Evolutionary conservation across 108 stramenopile genomes (phyloP), one percentile per base, ranked within the genome.

Genomic region (Nitzschia sp.): DNA sequence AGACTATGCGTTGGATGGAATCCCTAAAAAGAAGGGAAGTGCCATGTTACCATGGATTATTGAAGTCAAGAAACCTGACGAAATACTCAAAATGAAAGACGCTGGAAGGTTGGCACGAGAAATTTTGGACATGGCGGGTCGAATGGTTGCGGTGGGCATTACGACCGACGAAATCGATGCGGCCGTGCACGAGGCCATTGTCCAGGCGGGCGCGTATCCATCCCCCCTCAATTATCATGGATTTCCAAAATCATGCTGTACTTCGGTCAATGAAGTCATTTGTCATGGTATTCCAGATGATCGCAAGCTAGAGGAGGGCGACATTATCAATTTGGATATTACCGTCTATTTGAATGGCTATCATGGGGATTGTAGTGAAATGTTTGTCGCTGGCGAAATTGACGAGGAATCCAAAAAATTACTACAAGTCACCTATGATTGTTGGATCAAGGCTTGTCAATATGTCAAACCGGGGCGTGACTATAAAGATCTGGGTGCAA

Each of bases 281-380:
- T 99, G 98, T 77, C 99, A 99, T 78, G 99, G 99, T 36, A 99
- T 99, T 59, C 99, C 99, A 30, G 99, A 98, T 76, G 75, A 74
- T 63, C 80, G 95, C 21, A 74, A 68, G 21, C 71, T 99, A 33
- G 27, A 88, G 59, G 84, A 90, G 5, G 98, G 98, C 9, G 98
- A 99, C 68, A 90, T 99, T 17, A 69, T 99, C 36, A 98, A 98
- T 72, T 33, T 99, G 26, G 99, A 99, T 75, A 87, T 99, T 23
- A 97, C 98, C 1, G 82, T 84, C 2, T 99, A 94, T 68, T 59
- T 86, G 27, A 72, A 98, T 66, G 99, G 99, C 18, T 95, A 88
- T 66, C 98, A 98, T 72, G 99, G 98, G 2, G 99, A 99, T 85
- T 99, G 97, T 68, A 86, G 83, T 32, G 97, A 98, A 82, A 99